phyloP scores from a whole-genome alignment of 768 basidiomycete species.

The Suillus plorans region DNA sequence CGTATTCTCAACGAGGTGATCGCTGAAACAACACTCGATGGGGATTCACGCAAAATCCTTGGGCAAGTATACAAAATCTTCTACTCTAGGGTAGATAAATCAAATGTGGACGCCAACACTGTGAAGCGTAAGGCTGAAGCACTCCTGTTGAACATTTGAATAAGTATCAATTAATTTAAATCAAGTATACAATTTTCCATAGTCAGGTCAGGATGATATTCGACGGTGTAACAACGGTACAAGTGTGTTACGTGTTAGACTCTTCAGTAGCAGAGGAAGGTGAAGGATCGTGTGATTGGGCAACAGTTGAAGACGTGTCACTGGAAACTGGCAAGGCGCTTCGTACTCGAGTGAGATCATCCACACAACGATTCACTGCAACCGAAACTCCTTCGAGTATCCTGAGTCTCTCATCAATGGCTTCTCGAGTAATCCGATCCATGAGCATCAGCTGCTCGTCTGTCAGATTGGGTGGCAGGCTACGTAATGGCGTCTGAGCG shows the following conservation, averaged over 20 bases:
- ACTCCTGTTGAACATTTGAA: conserved; percentile 28
- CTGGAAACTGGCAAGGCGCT: conserved; percentile 59
- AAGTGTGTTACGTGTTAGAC: neutral
- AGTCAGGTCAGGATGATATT: neutral
- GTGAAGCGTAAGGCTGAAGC: conserved; percentile 53
- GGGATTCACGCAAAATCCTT: conserved; percentile 25
- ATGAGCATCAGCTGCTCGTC: conserved; percentile 64
- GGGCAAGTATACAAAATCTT: conserved; percentile 63
- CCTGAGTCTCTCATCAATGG: conserved; percentile 81
- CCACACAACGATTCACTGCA: conserved; percentile 70
- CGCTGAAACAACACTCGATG: conserved; percentile 18
- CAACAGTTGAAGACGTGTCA: conserved; percentile 8
- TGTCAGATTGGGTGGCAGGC: conserved; percentile 36
- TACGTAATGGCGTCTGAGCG: conserved; percentile 1
- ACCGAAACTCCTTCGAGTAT: conserved; percentile 77
- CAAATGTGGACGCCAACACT: conserved; percentile 52
- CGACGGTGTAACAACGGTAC: neutral
- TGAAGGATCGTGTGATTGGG: neutral
- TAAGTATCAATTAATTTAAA: neutral
- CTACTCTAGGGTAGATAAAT: conserved; percentile 60
- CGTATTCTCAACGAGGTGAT: conserved; percentile 44
- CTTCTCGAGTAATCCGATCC: conserved; percentile 71
- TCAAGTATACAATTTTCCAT: neutral
- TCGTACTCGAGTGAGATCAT: conserved; percentile 74
- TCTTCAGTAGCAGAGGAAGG: neutral